Percentiles rank a stretch among this genome's conserved stretches.
phyloP scores from a whole-genome alignment of 2,329 filamentous ascomycete species.

The Aspergillus fructus region DNA sequence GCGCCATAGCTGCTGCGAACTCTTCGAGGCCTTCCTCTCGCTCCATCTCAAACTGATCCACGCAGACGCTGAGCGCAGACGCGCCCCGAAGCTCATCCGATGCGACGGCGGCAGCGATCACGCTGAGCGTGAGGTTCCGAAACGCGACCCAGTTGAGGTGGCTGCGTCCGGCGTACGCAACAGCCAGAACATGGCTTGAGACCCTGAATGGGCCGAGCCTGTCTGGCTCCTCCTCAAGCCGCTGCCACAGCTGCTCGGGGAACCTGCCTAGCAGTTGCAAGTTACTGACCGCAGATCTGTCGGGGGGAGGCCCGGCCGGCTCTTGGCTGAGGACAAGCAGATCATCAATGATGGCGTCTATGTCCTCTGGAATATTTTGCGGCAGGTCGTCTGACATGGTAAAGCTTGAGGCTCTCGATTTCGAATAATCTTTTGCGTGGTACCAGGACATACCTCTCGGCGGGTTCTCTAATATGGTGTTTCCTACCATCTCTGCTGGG shows the following conservation, averaged over 20 bases:
- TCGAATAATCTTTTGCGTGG: conserved; percentile 1
- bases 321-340: conserved; percentile 14
- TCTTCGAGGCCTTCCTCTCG: conserved; percentile 3
- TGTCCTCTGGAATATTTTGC: background rate
- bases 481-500: background rate
- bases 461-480: conserved; percentile 3
- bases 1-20: conserved; percentile 8
- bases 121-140: conserved; percentile 12
- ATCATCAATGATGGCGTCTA: conserved; percentile 10
- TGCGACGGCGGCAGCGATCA: conserved; percentile 13
- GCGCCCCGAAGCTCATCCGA: conserved; percentile 15
- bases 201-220: conserved; percentile 14
- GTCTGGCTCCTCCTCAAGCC: conserved; percentile 14
- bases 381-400: background rate
- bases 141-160: conserved; percentile 19
- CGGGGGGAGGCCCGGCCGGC: background rate
- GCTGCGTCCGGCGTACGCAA: conserved; percentile 13
- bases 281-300: conserved; percentile 1
- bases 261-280: conserved; percentile 12
- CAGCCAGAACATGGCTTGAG: conserved; percentile 12
- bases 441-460: conserved; percentile 3
- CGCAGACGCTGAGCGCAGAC: conserved; percentile 18
- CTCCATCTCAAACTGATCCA: conserved; percentile 8
- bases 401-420: background rate
- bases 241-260: conserved; percentile 11